A percentile compares a stretch with the other conserved stretches of the same genome.
Evolutionary conservation across 495 filamentous ascomycete genomes (phyloP).

Genomic region (Choiromyces venosus): DNA sequence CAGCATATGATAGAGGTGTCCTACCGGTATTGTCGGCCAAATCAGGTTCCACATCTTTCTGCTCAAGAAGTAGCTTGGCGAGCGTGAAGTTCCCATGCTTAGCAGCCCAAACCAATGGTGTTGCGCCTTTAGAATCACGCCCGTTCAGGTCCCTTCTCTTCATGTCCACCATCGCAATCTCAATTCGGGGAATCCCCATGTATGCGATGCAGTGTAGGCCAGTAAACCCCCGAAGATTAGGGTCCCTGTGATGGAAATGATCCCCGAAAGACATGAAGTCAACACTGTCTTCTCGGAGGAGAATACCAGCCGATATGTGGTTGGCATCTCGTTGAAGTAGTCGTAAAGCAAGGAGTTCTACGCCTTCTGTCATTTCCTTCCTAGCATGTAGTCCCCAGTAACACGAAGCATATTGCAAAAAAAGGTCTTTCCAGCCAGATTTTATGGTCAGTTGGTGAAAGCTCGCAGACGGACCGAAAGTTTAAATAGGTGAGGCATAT

Average conservation of each 20-base stretch:
- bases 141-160: neutral
- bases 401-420: neutral
- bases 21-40: slow-evolving; percentile 11
- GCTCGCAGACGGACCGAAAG: neutral
- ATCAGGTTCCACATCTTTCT: slow-evolving; percentile 11
- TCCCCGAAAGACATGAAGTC: neutral
- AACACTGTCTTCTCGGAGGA: neutral
- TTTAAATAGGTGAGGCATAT: neutral
- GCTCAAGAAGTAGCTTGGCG: slow-evolving; percentile 33
- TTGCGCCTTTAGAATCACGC: neutral
- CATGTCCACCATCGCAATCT: neutral
- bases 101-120: slow-evolving; percentile 40
- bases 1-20: slow-evolving; percentile 42
- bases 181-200: neutral
- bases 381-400: neutral
- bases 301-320: neutral
- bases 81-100: slow-evolving; percentile 36
- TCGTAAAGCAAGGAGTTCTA: neutral
- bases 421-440: neutral
- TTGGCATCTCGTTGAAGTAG: neutral
- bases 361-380: neutral
- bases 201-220: neutral
- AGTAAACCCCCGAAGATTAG: neutral
- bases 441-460: neutral
- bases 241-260: neutral